Percentiles rank a stretch among this genome's conserved stretches.
Conservation (phyloP, 768 basidiomycete genomes). For the Hygrophorus pudorinus region DNA sequence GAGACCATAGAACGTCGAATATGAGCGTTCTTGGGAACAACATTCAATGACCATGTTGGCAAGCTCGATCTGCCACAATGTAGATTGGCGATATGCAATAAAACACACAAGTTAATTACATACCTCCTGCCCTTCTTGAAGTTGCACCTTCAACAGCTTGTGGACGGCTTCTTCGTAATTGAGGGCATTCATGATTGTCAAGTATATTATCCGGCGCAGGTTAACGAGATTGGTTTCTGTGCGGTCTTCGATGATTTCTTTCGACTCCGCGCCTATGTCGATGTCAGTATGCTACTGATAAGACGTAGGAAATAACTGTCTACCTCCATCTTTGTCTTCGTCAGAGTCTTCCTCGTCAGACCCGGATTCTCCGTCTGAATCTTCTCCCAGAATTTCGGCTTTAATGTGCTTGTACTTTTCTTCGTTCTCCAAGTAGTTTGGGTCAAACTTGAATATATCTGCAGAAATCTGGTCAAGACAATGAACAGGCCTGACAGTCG, state of each 20-base stretch:
- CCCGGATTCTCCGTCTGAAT: slow-evolving; percentile 63
- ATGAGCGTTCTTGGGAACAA: slow-evolving; percentile 98
- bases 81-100: neutral
- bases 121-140: slow-evolving; percentile 92
- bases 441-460: slow-evolving; percentile 96
- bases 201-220: slow-evolving; percentile 84
- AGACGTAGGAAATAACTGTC: neutral
- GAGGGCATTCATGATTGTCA: slow-evolving; percentile 98
- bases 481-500: neutral
- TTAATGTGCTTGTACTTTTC: slow-evolving; percentile 91
- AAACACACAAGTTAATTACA: slow-evolving; percentile 6
- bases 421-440: slow-evolving; percentile 83
- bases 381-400: slow-evolving; percentile 87
- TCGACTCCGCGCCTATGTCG: slow-evolving; percentile 54
- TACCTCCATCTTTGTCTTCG: slow-evolving; percentile 42
- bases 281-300: neutral
- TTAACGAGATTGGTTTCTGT: slow-evolving; percentile 97
- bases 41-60: slow-evolving; percentile 99
- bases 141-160: slow-evolving; percentile 88
- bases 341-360: slow-evolving; percentile 56
- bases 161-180: slow-evolving; percentile 99
- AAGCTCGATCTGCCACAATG: slow-evolving; percentile 68
- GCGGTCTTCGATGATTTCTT: slow-evolving; percentile 86
- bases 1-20: slow-evolving; percentile 94
- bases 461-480: slow-evolving; percentile 8